Evolutionary conservation across 208 protist genomes (phyloP).

Genomic region (Crithidia expoeki): DNA sequence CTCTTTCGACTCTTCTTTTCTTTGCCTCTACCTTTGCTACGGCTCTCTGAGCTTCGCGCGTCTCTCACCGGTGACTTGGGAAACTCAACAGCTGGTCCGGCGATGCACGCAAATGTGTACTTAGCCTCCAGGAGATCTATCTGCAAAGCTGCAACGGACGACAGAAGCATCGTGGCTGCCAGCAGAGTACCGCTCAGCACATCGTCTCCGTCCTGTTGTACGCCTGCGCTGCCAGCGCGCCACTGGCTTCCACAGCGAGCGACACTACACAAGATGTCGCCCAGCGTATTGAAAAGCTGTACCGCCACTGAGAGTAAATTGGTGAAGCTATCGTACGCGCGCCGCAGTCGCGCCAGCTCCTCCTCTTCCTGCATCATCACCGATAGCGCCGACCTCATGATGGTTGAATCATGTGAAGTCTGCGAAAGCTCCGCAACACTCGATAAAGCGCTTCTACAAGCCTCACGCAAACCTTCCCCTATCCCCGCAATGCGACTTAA

Average conservation of each 20-base stretch:
- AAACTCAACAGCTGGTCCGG: not conserved
- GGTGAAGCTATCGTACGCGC: constrained; percentile 21
- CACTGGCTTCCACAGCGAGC: not conserved
- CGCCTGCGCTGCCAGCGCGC: not conserved
- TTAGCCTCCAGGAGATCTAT: constrained; percentile 11
- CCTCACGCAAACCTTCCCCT: not conserved
- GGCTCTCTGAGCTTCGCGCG: not conserved
- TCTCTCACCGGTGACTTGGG: not conserved
- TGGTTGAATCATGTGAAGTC: not conserved
- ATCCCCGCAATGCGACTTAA: constrained; percentile 19
- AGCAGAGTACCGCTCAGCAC: not conserved
- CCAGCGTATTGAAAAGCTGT: constrained; percentile 14
- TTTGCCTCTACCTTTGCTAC: not conserved
- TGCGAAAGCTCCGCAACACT: not conserved
- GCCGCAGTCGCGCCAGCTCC: not conserved
- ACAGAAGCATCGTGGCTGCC: not conserved
- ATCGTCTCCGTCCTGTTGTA: not conserved
- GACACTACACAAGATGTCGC: not conserved
- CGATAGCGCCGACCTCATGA: not conserved
- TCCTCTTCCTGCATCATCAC: not conserved
- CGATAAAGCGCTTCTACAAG: not conserved
- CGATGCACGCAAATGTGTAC: constrained; percentile 14
- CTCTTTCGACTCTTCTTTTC: constrained; percentile 4
- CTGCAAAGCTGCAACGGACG: not conserved
- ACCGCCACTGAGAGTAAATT: constrained; percentile 12